A percentile compares a stretch with the other conserved stretches of the same genome.
phyloP scores from a whole-genome alignment of 805 yeast genomes.

The Grigorovia transvaalensis region DNA sequence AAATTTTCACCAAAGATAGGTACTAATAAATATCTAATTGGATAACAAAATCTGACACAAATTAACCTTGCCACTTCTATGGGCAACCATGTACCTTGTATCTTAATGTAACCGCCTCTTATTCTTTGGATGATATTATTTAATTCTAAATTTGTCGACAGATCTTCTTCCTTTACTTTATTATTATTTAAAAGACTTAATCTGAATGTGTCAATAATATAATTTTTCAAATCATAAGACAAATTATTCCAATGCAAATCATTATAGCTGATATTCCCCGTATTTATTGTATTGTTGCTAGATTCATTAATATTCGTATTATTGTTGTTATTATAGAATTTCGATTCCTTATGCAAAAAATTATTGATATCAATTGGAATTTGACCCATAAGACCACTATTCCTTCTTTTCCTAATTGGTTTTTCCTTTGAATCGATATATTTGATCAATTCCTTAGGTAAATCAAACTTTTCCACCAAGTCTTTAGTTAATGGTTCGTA shows the following conservation, averaged over 20 bases:
- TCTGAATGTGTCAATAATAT: slow-evolving; percentile 10
- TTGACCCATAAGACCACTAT: slow-evolving; percentile 1
- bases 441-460: not conserved
- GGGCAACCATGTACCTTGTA: slow-evolving; percentile 93
- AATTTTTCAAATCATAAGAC: slow-evolving; percentile 13
- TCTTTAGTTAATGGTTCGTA: slow-evolving; percentile 9
- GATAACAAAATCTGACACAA: slow-evolving; percentile 68
- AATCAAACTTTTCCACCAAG: not conserved
- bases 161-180: slow-evolving; percentile 4
- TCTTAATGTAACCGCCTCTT: slow-evolving; percentile 83
- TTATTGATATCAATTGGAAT: not conserved
- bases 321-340: not conserved
- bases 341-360: not conserved
- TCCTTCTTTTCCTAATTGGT: slow-evolving; percentile 4
- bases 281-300: not conserved
- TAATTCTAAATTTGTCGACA: slow-evolving; percentile 11
- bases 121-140: slow-evolving; percentile 43
- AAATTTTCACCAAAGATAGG: slow-evolving; percentile 73
- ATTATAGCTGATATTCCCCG: slow-evolving; percentile 12
- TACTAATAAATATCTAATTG: slow-evolving; percentile 61
- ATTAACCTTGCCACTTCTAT: slow-evolving; percentile 53
- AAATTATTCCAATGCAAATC: slow-evolving; percentile 28
- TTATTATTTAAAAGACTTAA: slow-evolving; percentile 6
- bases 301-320: not conserved
- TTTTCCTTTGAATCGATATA: not conserved